Percentiles rank a stretch among this genome's conserved stretches.
These are phyloP conservation scores for Macroventuria anomochaeta DNA, from an alignment of 2,329 filamentous ascomycete genomes.

Conservation along the genomic window DNA sequence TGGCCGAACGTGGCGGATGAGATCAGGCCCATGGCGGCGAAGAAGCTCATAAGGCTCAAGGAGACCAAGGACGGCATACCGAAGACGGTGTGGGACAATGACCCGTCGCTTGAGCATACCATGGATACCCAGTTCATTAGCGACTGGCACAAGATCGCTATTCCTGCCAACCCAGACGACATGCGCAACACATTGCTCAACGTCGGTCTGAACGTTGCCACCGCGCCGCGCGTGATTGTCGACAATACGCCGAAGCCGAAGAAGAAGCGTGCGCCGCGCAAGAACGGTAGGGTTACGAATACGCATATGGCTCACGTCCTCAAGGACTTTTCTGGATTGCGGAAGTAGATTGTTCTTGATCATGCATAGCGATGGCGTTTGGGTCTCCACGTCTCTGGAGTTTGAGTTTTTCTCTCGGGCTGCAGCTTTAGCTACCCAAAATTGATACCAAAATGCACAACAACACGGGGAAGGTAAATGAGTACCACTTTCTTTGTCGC, in stretches of 20 bases:
- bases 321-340: constrained; percentile 69
- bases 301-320: constrained; percentile 84
- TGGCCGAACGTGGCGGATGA: constrained; percentile 85
- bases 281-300: constrained; percentile 83
- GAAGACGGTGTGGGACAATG: constrained; percentile 83
- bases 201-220: constrained; percentile 83
- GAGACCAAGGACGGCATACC: constrained; percentile 90
- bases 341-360: constrained; percentile 37
- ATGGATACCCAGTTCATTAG: constrained; percentile 83
- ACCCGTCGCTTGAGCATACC: constrained; percentile 74
- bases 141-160: constrained; percentile 81
- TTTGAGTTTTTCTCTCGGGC: background rate
- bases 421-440: background rate
- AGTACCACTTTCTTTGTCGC: background rate
- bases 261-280: constrained; percentile 76
- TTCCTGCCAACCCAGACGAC: constrained; percentile 74
- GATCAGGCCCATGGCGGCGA: constrained; percentile 77
- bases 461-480: background rate
- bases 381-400: background rate
- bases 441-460: constrained; percentile 11
- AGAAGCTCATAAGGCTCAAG: constrained; percentile 82
- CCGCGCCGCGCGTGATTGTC: constrained; percentile 71
- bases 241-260: constrained; percentile 68
- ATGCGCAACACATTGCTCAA: constrained; percentile 78
- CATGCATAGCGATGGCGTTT: constrained; percentile 45